A percentile compares a stretch with the other conserved stretches of the same genome.
phyloP scores from a whole-genome alignment of 768 basidiomycete species.

The Podaxis sp. region DNA sequence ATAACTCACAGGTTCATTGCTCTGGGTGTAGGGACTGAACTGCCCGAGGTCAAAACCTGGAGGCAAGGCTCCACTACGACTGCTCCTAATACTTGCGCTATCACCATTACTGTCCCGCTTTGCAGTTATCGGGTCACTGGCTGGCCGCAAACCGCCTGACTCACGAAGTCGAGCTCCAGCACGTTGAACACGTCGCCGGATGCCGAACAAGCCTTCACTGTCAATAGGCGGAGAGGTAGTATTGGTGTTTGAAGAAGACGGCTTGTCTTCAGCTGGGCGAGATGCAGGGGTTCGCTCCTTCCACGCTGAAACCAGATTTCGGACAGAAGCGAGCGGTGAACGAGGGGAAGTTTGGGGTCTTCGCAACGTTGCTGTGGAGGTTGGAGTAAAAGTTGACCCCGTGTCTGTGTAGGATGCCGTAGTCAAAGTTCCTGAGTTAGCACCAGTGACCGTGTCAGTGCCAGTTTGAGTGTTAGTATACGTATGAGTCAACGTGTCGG shows the following conservation, averaged over 20 bases:
- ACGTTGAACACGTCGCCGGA: constrained; percentile 43
- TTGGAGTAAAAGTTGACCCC: constrained; percentile 42
- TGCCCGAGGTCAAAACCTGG: constrained; percentile 46
- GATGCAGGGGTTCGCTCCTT: constrained; percentile 68
- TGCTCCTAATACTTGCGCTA: constrained; percentile 30
- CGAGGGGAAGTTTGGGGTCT: constrained; percentile 67
- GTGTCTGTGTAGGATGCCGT: constrained; percentile 34
- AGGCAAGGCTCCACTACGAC: constrained; percentile 34
- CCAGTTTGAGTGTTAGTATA: constrained; percentile 39
- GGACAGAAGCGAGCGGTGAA: constrained; percentile 70
- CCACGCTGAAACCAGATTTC: constrained; percentile 80
- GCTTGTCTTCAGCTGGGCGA: constrained; percentile 32
- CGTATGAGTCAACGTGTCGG: constrained; percentile 30
- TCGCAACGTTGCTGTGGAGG: constrained; percentile 50
- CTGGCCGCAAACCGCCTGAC: constrained; percentile 23
- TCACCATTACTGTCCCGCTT: constrained; percentile 24
- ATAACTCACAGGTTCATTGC: constrained; percentile 45
- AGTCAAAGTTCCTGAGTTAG: constrained; percentile 29
- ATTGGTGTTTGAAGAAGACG: constrained; percentile 34
- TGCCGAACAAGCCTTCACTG: constrained; percentile 52
- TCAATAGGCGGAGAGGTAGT: constrained; percentile 29
- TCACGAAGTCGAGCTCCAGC: constrained; percentile 36
- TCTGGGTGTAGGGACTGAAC: constrained; percentile 48
- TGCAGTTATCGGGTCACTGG: constrained; percentile 26
- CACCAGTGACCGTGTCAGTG: constrained; percentile 40